Evolutionary conservation across 2,329 filamentous ascomycete species (phyloP), one percentile per base, ranked within the genome.

Genomic region (Aspergillus novoparasiticus): DNA sequence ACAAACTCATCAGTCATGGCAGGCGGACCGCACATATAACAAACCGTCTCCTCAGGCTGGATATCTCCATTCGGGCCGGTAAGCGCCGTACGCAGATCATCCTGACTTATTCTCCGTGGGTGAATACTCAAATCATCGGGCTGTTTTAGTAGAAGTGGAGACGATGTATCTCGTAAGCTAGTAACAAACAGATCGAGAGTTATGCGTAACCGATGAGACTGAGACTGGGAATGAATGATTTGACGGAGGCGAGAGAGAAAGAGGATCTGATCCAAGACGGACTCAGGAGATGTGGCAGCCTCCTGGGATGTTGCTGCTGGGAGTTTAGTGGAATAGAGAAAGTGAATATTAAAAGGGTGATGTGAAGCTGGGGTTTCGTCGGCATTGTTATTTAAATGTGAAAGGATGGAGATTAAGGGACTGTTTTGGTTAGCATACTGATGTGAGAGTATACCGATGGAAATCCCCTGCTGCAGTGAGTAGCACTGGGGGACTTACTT

Each of bases 351-450:
- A 50, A 74, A 59, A 12, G 70, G 61, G 76, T 79, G 59, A 68
- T 71, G 62, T 46, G 66, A 59, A 19, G 59, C 54, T 4, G 72
- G 67, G 43, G 74, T 70, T 21, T 79, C 78, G 68, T 84, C 77
- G 28, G 82, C 82, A 8, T 71, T 73, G 53, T 72, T 72, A 60
- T 72, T 74, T 1, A 93, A 79, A 64, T 85, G 84, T 19, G 86
- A 83, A 56, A 93, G 79, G 75, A 94, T 94, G 60, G 90, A 92
- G 61, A 93, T 85, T 6, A 94, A 79, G 0, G 92, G 92, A 70
- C 86, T 39, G n/a, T 26, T 6, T 10, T 57, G 51, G 26, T 71
- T 58, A 67, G 58, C 43, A 57, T 56, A 59, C 14, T n/a, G 10
- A 32, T 53, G n/a, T 34, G 12, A 8, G 26, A 32, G 51, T 55